Base-by-base conservation (phyloP, 208 protist genomes). In the Herpetomonas samuelpessoai region DNA sequence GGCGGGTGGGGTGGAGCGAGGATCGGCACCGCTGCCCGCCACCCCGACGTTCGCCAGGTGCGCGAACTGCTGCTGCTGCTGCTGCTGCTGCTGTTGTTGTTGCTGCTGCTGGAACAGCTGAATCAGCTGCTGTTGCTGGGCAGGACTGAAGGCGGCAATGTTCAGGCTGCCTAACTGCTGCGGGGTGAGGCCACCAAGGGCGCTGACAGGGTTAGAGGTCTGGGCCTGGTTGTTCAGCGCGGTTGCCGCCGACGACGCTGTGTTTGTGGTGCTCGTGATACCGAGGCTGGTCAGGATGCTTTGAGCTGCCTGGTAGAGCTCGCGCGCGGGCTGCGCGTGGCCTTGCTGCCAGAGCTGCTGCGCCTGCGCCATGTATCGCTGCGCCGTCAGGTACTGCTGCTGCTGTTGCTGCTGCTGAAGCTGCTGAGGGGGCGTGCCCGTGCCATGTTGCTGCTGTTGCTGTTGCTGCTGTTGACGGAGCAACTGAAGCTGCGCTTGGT, bases 81-180 rank as follows among this genome's bases (percentile, higher is more conserved):
- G 25, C 54, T 18, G 35, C 9, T 6, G 9, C 6, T 6, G 9
- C 14, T 41, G 35, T 18, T 41, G 35, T 14, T 41, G 35, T 50
- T 58, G 53, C 28, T 57, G 51, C 44, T 56, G 51, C 30, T 57
- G 51, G 10, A 44, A 30, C 27, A 44, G 51, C 51, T 57, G 51
- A 44, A 50, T 50, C 14, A 26, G 9, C 18, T 50, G 45, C n/a
- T 50, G 21, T 7, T 50, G 12, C 18, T 50, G 45, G 14, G 9
- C 14, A 18, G 35, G 35, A 6, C 9, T 41, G 9, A 41, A 18
- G 45, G 6, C 21, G 45, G 21, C 45, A 7, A 50, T 22, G 28
- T 39, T 58, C 31, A 58, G 44, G n/a, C 25, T 46, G 19, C 28
- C 7, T 7, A 35, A 21, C 38, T 58, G 53, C 53, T 58, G 53